Evolutionary conservation across 2,329 filamentous ascomycete species (phyloP), one percentile per base, ranked within the genome.

Genomic region (Clonostachys chloroleuca): DNA sequence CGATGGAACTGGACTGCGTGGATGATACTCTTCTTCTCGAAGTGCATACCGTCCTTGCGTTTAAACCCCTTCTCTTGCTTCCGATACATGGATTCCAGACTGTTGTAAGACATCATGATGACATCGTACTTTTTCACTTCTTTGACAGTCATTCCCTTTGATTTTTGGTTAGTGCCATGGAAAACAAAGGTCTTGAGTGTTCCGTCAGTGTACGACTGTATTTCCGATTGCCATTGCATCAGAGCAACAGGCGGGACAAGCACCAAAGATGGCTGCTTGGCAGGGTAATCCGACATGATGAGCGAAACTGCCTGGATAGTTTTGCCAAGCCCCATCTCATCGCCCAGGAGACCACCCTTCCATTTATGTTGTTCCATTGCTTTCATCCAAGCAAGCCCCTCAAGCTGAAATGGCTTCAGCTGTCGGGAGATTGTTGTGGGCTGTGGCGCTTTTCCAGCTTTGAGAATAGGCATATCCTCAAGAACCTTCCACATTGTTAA

Each of bases 271-370:
- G 94, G 92, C 47, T 86, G 72, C 55, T 86, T 87, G 18, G 84
- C 49, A 5, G 92, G 92, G 58, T 89, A 96, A 63, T 97, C 92
- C 1, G 92, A 96, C 94, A 97, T 97, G 66, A 99, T 91, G 41
- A 99, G 78, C 4, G 92, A 96, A 16, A 99, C 94, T 3, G 94
- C 92, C 67, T 99, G 94, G 44, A 99, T 97, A 0, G 94, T 99
- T 72, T 99, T 99, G 44, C 94, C 94, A 70, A 99, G 88, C 7
- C 94, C 94, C 94, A 99, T 99, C 68, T 99, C 94, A 57, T 99
- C 94, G 49, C 94, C 94, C 3, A 99, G 78, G 3, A 99, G 75
- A 13, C 94, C 94, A 16, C 94, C 94, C 59, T 84, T 89, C 79
- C 92, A 97, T 37, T 86, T 70, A 0, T 83, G 87, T 66, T 88